Base-by-base conservation (phyloP, 805 yeast species). In the Candida xyloterini region DNA sequence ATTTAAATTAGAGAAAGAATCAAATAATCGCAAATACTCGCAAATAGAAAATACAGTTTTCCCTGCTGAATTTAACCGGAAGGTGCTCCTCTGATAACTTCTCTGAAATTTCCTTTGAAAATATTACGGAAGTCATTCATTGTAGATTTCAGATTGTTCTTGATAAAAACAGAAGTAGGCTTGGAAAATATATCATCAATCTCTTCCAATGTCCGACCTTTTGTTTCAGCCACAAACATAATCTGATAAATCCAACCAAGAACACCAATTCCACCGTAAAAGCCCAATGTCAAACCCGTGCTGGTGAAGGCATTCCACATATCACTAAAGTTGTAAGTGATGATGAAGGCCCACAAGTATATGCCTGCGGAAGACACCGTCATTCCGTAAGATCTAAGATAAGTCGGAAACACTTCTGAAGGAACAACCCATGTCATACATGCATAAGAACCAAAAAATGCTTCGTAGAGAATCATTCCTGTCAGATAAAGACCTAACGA, bases 361-460 rank as follows among this genome's bases (percentile, higher is more conserved):
- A 80, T 63, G 49, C 70, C 58, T 2, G 76, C 68, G 11, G 78
- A 69, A 52, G 79, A 68, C 39, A 78, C 70, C 13, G 85, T 74
- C 82, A 79, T 78, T 48, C 86, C 85, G 44, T 75, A 65, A 10
- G 83, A 71, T 61, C 84, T 73, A 32, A 81, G 69, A 43, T 75
- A 68, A 46, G 76, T 63, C 29, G 78, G 78, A 56, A 74, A 81
- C 13, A 76, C 73, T 55, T 80, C 86, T 3, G 86, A 70, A 3
- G 85, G 85, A 41, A 77, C 59, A 23, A 80, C 85, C 83, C 84
- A 81, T 1, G 86, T 79, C 53, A 79, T 68, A 45, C 79, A 73
- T n/a, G 85, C 76, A 52, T 79, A 79, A 7, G 81, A 68, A 40
- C 85, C 87, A 43, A 79, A 80, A 69, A 78, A 78, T 37, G 71